phyloP scores from a whole-genome alignment of 352 stramenopile genomes.

The Pilasporangium apinafurcum region DNA sequence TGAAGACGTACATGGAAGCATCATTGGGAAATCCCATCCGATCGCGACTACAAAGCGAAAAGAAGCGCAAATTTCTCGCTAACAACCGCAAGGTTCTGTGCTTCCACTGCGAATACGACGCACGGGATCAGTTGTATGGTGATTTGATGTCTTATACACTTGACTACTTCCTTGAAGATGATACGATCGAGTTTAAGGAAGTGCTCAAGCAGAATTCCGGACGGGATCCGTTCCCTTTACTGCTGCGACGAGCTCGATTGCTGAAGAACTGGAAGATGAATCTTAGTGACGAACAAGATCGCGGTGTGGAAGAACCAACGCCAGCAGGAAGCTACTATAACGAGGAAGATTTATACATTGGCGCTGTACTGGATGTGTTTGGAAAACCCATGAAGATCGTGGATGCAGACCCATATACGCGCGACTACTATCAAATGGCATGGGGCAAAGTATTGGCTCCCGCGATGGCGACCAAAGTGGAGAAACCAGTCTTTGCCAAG shows the following conservation, averaged over 20 bases:
- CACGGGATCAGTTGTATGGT: conserved; percentile 68
- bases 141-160: conserved; percentile 77
- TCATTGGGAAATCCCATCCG: conserved; percentile 67
- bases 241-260: conserved; percentile 56
- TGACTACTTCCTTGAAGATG: conserved; percentile 85
- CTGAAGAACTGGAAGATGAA: conserved; percentile 65
- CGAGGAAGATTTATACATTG: conserved; percentile 57
- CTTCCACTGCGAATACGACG: conserved; percentile 85
- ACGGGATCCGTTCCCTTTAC: conserved; percentile 68
- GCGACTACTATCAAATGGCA: conserved; percentile 65
- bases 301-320: conserved; percentile 67
- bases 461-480: conserved; percentile 34
- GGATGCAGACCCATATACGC: conserved; percentile 72
- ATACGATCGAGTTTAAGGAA: conserved; percentile 88
- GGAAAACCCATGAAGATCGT: conserved; percentile 62
- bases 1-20: conserved; percentile 85
- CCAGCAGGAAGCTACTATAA: conserved; percentile 62
- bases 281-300: conserved; percentile 65
- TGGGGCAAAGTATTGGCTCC: conserved; percentile 42
- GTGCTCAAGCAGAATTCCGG: conserved; percentile 74
- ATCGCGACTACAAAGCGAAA: conserved; percentile 55
- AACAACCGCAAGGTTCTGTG: conserved; percentile 84
- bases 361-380: conserved; percentile 65
- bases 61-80: conserved; percentile 83
- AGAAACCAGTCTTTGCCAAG: conserved; percentile 44